Evolutionary conservation across 2,329 filamentous ascomycete genomes (phyloP), one percentile per base, ranked within the genome.

Genomic region (Aciculosporium take): DNA sequence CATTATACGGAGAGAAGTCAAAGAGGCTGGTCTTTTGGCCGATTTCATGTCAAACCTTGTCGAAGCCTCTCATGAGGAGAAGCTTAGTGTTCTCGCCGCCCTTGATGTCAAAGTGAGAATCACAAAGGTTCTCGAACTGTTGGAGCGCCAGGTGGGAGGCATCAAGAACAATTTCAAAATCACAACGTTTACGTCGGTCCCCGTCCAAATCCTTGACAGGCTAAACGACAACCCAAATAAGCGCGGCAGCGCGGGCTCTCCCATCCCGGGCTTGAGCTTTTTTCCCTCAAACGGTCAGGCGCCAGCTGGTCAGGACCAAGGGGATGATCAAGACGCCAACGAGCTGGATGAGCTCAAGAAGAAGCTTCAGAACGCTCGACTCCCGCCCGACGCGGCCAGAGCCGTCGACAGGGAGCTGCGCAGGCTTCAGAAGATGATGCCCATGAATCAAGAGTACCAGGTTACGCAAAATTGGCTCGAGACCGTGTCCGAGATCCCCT

Each of bases 41-140:
- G 91, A 98, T 58, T 96, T 96, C 58, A 95, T 98, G 86, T 81
- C 86, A 30, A 94, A 94, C 56, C 74, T 96, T 20, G 76, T 94
- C 3, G 86, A 94, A 48, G 80, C 83, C 39, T 82, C 78, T 8
- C 83, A 93, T 48, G 86, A 94, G 58, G 91, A 98, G 56, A 95
- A 94, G 60, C 70, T 98, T 41, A 77, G 84, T 42, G 76, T 98
- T 13, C 68, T 98, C 28, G 76, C 85, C n/a, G 79, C 87, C 1
- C 63, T 93, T 5, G 79, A 88, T 52, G 69, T 91, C 36, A 83
- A 84, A 50, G 76, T 82, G 36, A 74, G 91, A 29, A 70, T 96
- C 41, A 76, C 82, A 47, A 81, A 80, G 51, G 86, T 94, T 13
- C 81, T 93, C 43, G 84, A 88, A 53, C 71, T 96, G 27, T 65